phyloP scores from a whole-genome alignment of 2,329 filamentous ascomycete species.

The Aureobasidium lini region DNA sequence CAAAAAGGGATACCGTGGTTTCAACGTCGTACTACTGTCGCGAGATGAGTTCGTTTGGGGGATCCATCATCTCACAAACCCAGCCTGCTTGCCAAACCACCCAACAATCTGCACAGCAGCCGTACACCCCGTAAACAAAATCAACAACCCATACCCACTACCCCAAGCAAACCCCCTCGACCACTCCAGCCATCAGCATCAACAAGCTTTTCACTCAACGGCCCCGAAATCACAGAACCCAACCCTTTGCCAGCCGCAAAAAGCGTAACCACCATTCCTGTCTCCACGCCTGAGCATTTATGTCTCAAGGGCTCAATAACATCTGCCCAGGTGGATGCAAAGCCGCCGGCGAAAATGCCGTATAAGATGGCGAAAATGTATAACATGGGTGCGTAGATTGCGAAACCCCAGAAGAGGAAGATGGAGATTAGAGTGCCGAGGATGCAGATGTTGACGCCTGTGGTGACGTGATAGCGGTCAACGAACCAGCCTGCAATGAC shows the following conservation, averaged over 20 bases:
- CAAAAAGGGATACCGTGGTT: too few species aligned
- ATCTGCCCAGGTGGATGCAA: conserved; percentile 29
- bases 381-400: conserved; percentile 34
- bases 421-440: conserved; percentile 29
- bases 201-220: conserved; percentile 19
- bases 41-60: too few species aligned
- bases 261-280: conserved; percentile 42
- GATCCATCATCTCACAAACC: too few species aligned
- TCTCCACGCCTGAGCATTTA: conserved; percentile 28
- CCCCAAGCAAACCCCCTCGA: too few species aligned
- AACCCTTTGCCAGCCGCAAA: conserved; percentile 45
- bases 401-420: conserved; percentile 40
- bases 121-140: conserved; percentile 36
- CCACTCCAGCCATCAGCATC: conserved; percentile 20
- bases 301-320: conserved; percentile 20
- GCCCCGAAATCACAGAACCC: conserved; percentile 45
- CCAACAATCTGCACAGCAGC: conserved; percentile 18
- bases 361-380: conserved; percentile 38
- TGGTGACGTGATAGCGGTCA: conserved; percentile 34
- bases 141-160: conserved; percentile 26
- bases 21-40: too few species aligned
- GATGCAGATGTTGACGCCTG: conserved; percentile 31
- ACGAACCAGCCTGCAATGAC: conserved; percentile 33
- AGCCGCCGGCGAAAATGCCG: conserved; percentile 35
- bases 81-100: too few species aligned